Percentiles rank a stretch among this genome's conserved stretches.
phyloP scores from a whole-genome alignment of 208 protist species.

The Balamuthia mandrillaris region DNA sequence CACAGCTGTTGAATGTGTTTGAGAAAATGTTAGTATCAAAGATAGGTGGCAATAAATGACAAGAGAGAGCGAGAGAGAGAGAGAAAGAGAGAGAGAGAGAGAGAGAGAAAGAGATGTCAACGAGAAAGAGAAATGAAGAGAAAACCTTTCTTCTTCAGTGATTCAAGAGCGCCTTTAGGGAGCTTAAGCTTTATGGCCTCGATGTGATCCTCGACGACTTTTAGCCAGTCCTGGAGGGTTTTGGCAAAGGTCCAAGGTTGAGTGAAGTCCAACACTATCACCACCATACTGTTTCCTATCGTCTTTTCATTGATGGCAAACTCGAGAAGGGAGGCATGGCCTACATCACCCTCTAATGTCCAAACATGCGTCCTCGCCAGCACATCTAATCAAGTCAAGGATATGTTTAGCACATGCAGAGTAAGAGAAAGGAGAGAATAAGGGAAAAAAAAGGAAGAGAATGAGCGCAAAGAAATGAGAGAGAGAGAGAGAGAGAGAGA shows the following conservation, averaged over 20 bases:
- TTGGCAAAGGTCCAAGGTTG: slow-evolving; percentile 51
- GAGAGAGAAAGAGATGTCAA: no score
- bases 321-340: slow-evolving; percentile 38
- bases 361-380: slow-evolving; percentile 49
- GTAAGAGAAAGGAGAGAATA: no score
- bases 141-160: no score
- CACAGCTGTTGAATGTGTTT: no score
- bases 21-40: no score
- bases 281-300: slow-evolving; percentile 31
- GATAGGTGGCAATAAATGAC: no score
- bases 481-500: neutral
- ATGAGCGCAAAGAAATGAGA: no score
- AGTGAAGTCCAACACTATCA: slow-evolving; percentile 53
- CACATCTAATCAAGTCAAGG: slow-evolving; percentile 19
- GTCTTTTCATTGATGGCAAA: slow-evolving; percentile 45
- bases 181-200: neutral
- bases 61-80: no score
- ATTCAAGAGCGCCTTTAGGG: neutral
- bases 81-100: no score
- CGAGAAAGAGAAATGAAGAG: no score
- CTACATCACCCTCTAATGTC: slow-evolving; percentile 48
- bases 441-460: no score
- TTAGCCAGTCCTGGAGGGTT: slow-evolving; percentile 50
- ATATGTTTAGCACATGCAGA: no score
- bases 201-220: slow-evolving; percentile 49